Conservation (phyloP, 345 rosid genomes). For the Boechera retrofracta region DNA sequence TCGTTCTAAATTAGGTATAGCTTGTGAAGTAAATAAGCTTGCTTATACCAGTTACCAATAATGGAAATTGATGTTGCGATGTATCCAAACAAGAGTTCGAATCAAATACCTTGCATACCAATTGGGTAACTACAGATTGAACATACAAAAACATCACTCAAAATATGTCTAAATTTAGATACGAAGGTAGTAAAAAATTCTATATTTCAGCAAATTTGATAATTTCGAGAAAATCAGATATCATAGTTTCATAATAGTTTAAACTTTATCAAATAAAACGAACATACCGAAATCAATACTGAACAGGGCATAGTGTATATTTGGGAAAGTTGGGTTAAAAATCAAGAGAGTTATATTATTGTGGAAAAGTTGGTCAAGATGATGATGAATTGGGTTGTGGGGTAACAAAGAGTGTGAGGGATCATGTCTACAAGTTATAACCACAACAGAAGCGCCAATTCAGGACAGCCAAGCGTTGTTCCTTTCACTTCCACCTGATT, state of each 20-base stretch:
- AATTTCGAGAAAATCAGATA: not conserved
- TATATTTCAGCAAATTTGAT: not conserved
- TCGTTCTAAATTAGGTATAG: conserved; percentile 3
- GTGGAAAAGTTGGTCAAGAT: conserved; percentile 17
- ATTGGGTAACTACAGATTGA: not conserved
- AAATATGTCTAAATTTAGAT: not conserved
- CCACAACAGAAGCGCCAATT: conserved; percentile 38
- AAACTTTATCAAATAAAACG: not conserved
- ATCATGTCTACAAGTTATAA: conserved; percentile 41
- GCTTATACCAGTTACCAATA: not conserved
- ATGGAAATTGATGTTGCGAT: conserved; percentile 24
- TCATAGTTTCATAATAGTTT: not conserved
- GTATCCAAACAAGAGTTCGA: not conserved
- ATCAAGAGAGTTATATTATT: not conserved
- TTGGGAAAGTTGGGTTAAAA: not conserved
- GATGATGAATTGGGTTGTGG: conserved; percentile 25
- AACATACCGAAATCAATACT: not conserved
- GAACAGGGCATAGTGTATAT: not conserved
- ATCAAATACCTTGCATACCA: not conserved
- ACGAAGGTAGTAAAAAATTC: not conserved
- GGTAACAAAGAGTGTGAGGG: conserved; percentile 39
- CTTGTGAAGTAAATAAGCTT: not conserved
- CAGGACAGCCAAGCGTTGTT: conserved; percentile 43
- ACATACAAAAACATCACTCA: not conserved
- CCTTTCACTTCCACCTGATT: conserved; percentile 35